These are phyloP conservation scores for Dysphania ambrosioides DNA, from an alignment of 148 eudicot genomes.

Conservation along the genomic window DNA sequence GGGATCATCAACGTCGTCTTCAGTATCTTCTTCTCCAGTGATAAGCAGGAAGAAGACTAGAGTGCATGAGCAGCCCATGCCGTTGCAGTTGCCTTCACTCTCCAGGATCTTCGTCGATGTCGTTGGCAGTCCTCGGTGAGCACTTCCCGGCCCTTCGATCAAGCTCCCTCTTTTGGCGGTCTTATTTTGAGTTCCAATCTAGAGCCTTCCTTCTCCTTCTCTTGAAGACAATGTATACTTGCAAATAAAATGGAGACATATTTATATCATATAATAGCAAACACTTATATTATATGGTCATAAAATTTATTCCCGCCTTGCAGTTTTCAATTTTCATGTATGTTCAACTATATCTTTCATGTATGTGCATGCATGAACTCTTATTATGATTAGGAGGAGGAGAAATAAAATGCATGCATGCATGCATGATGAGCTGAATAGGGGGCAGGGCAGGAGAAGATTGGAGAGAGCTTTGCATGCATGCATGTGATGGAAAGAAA, in stretches of 20 bases:
- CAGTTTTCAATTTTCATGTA: slow-evolving; percentile 4
- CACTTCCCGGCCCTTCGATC: not conserved
- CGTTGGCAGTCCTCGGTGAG: slow-evolving; percentile 48
- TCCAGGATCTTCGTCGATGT: slow-evolving; percentile 52
- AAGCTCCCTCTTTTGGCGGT: not conserved
- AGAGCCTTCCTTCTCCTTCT: slow-evolving; percentile 8
- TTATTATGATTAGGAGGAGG: not conserved
- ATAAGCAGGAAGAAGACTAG: slow-evolving; percentile 27
- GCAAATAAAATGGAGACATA: slow-evolving; percentile 20
- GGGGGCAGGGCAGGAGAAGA: not conserved
- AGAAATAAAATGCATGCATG: not conserved
- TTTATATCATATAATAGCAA: slow-evolving; percentile 17
- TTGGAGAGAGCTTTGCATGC: not conserved
- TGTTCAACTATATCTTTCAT: not conserved
- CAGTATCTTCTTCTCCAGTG: slow-evolving; percentile 35
- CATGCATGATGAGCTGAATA: not conserved
- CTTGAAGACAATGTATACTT: slow-evolving; percentile 12
- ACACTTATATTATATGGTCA: slow-evolving; percentile 18
- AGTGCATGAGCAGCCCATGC: slow-evolving; percentile 48
- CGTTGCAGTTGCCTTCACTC: slow-evolving; percentile 40
- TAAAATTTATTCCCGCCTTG: slow-evolving; percentile 18
- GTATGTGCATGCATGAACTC: slow-evolving; percentile 8
- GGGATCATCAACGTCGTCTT: not conserved
- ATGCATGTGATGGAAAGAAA: slow-evolving; percentile 25
- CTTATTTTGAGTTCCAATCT: slow-evolving; percentile 7